Evolutionary conservation across 2,329 filamentous ascomycete genomes (phyloP).

Genomic region (Ilyonectria robusta): DNA sequence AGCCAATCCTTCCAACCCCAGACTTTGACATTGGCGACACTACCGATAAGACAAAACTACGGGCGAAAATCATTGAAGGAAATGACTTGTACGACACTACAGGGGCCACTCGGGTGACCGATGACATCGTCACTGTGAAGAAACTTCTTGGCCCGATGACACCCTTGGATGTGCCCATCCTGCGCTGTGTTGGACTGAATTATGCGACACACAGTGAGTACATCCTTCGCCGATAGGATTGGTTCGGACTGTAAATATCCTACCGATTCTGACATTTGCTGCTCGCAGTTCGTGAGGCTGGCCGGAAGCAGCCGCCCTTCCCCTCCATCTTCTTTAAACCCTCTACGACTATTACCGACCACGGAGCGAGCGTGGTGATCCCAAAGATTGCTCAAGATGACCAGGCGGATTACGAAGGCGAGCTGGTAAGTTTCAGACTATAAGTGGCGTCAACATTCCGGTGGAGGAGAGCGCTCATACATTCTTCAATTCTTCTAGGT

Average conservation of each 20-base stretch:
- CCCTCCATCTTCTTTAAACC: slow-evolving; percentile 68
- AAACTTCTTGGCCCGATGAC: slow-evolving; percentile 67
- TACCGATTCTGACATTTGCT: background rate
- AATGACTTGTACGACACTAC: slow-evolving; percentile 63
- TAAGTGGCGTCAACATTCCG: no score
- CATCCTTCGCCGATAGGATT: background rate
- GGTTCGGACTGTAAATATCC: background rate
- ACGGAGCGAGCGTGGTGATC: slow-evolving; percentile 56
- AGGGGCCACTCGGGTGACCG: slow-evolving; percentile 63
- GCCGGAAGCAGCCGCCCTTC: slow-evolving; percentile 63
- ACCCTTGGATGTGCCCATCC: slow-evolving; percentile 65
- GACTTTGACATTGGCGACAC: slow-evolving; percentile 62
- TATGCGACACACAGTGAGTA: slow-evolving; percentile 68
- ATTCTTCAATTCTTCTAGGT: background rate
- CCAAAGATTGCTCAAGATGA: slow-evolving; percentile 64
- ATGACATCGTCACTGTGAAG: slow-evolving; percentile 68
- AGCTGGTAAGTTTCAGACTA: slow-evolving; percentile 46
- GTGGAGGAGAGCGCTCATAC: no score
- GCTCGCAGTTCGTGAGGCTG: slow-evolving; percentile 63
- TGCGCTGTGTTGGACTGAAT: slow-evolving; percentile 72
- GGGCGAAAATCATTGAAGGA: slow-evolving; percentile 67
- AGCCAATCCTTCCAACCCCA: slow-evolving; percentile 62
- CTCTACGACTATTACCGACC: slow-evolving; percentile 55
- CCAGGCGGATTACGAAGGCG: slow-evolving; percentile 65
- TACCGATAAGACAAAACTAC: slow-evolving; percentile 61